Evolutionary conservation across 1,284 basidiomycete genomes (phyloP), one percentile per base, ranked within the genome.

Genomic region (Sanghuangporus weigelae): DNA sequence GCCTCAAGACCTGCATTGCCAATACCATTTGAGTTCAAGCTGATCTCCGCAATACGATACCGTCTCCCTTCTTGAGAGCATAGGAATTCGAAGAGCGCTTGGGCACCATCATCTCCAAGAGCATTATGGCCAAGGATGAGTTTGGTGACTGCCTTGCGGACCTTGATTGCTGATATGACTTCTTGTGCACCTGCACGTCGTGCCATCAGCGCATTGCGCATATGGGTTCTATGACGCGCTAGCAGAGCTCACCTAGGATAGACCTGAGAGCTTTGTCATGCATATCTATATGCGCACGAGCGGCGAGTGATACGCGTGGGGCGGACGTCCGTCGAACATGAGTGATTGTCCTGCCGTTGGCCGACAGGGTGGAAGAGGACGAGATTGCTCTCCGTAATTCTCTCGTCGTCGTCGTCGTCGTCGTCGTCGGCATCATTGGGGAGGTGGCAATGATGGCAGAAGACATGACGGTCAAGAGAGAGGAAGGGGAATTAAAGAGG

Each of bases 51-150:
- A 63, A 90, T 77, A 58, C 72, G 74, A 69, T 85, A 77, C 61
- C 73, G 76, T 56, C 75, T 73, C 7, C 83, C 85, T 21, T 75
- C 67, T 14, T 73, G 67, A 4, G 85, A 84, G 39, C 74, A 72
- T 7, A 90, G 77, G 68, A 82, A 88, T 36, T 74, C 72, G 69
- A 89, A 87, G 7, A 90, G 72, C 8, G 75, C 72, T 35, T 76
- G 75, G 66, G 81, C 78, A n/a, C 87, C 88, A 16, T 82, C 80
- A 68, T 87, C 82, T 2, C 81, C 79, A 2, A 90, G 79, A 12
- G 76, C 67, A 67, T 87, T 89, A 66, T 86, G 81, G 7, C 83
- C 81, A 23, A 89, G 69, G 46, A 81, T 75, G 50, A 89, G 76
- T 66, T 79, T 81, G 44, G 78, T 79, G 39, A 87, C 78, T 4